Evolutionary conservation across 2,329 filamentous ascomycete genomes (phyloP).

Genomic region (Cladophialophora exuberans): DNA sequence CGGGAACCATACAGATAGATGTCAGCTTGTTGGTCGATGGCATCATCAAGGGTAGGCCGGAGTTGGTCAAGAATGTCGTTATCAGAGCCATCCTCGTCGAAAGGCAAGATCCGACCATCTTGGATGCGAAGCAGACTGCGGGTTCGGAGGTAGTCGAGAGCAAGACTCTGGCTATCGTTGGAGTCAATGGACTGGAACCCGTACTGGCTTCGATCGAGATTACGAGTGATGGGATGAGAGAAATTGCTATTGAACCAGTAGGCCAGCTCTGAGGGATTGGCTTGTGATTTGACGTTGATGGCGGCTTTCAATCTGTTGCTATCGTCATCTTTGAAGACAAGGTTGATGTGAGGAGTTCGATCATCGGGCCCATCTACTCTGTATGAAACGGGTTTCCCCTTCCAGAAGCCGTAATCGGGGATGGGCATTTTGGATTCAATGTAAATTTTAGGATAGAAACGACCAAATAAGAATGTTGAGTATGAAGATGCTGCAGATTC

Average conservation of each 20-base stretch:
- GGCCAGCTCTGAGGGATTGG: constrained; percentile 37
- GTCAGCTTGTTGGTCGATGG: constrained; percentile 41
- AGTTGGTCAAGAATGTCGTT: constrained; percentile 46
- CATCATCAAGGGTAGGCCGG: constrained; percentile 40
- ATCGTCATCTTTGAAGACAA: constrained; percentile 35
- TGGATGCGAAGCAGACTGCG: constrained; percentile 32
- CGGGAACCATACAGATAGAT: constrained; percentile 45
- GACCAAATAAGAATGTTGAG: too few species aligned
- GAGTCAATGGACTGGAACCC: constrained; percentile 35
- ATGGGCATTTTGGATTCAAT: constrained; percentile 10
- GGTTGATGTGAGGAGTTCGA: constrained; percentile 38
- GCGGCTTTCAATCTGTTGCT: constrained; percentile 32
- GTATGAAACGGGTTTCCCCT: constrained; percentile 8
- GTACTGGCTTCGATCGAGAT: constrained; percentile 30
- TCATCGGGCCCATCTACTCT: constrained; percentile 9
- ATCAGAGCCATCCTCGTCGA: constrained; percentile 27
- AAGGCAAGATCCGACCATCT: constrained; percentile 36
- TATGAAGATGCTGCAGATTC: too few species aligned
- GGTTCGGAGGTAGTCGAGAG: constrained; percentile 32
- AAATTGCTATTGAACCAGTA: constrained; percentile 40
- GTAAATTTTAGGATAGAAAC: neutral
- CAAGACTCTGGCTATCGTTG: constrained; percentile 19
- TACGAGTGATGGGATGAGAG: constrained; percentile 34
- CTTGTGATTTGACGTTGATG: constrained; percentile 41
- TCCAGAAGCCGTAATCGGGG: constrained; percentile 18